Conservation (phyloP, 2,329 filamentous ascomycete genomes). For the Colletotrichum eleusines region DNA sequence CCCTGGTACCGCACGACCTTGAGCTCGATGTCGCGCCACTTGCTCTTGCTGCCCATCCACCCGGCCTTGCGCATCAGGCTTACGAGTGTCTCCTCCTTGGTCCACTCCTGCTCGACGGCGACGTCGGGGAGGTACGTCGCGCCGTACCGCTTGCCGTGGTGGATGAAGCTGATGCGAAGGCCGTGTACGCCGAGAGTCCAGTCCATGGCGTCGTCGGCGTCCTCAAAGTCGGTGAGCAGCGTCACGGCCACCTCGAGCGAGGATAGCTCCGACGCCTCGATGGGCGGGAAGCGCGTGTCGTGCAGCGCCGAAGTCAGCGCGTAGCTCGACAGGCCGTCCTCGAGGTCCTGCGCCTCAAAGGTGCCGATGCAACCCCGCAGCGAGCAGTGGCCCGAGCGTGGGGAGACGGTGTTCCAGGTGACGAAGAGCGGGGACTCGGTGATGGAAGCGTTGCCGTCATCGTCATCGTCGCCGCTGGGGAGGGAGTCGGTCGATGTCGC, state of each 20-base stretch:
- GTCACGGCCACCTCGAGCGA: slow-evolving; percentile 77
- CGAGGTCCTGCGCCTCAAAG: slow-evolving; percentile 82
- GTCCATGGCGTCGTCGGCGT: slow-evolving; percentile 78
- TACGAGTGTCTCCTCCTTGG: slow-evolving; percentile 88
- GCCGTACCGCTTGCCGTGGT: slow-evolving; percentile 79
- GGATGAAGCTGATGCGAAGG: slow-evolving; percentile 85
- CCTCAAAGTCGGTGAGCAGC: slow-evolving; percentile 87
- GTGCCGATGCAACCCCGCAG: slow-evolving; percentile 97
- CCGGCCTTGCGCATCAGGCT: slow-evolving; percentile 96
- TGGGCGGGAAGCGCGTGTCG: slow-evolving; percentile 72
- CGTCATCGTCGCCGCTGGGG: slow-evolving; percentile 43
- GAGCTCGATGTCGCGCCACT: slow-evolving; percentile 84
- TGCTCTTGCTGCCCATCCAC: slow-evolving; percentile 83
- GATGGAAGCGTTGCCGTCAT: slow-evolving; percentile 47
- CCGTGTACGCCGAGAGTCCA: slow-evolving; percentile 92
- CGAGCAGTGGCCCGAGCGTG: slow-evolving; percentile 67
- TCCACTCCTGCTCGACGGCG: slow-evolving; percentile 93
- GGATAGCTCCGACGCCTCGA: slow-evolving; percentile 66
- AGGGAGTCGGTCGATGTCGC: slow-evolving; percentile 59
- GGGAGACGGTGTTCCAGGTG: slow-evolving; percentile 86
- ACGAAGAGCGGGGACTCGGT: slow-evolving; percentile 85
- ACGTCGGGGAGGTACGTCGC: slow-evolving; percentile 95
- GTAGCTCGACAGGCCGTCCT: slow-evolving; percentile 80
- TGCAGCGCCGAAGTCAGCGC: slow-evolving; percentile 81
- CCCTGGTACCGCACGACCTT: slow-evolving; percentile 89